These are phyloP conservation scores for Picochlorum sp. DNA, from an alignment of 139 green algal species.

Conservation along the genomic window DNA sequence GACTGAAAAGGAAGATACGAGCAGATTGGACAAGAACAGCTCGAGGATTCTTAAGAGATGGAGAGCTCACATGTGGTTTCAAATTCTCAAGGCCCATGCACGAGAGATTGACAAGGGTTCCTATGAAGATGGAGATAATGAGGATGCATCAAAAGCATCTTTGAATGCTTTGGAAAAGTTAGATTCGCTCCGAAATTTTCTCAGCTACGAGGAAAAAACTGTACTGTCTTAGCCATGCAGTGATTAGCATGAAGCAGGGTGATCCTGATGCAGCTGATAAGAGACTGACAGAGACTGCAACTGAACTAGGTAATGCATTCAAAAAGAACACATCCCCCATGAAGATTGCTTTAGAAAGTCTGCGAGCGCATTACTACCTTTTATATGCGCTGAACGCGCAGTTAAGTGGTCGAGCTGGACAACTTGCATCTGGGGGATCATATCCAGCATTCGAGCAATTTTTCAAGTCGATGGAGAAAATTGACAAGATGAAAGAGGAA, in stretches of 20 bases:
- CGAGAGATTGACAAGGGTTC: too few relatives aligned
- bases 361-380: slow-evolving; percentile 5
- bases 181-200: not conserved
- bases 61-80: too few relatives aligned
- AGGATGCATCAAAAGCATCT: not conserved
- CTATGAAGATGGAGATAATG: too few relatives aligned
- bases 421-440: not conserved
- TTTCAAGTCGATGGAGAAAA: not conserved
- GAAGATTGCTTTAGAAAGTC: not conserved
- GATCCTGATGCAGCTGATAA: slow-evolving; percentile 2
- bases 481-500: slow-evolving; percentile 7
- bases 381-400: slow-evolving; percentile 6
- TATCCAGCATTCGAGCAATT: not conserved
- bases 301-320: not conserved
- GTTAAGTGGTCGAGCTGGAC: not conserved
- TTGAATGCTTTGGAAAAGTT: not conserved
- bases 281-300: not conserved
- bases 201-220: slow-evolving; percentile 3
- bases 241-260: not conserved
- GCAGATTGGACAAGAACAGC: too few relatives aligned
- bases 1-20: not conserved
- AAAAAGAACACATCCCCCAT: not conserved
- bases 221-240: slow-evolving; percentile 5
- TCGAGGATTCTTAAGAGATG: too few relatives aligned
- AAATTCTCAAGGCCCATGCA: too few relatives aligned